Conservation (phyloP, 352 stramenopile genomes). For the Phytopythium aichiense region DNA sequence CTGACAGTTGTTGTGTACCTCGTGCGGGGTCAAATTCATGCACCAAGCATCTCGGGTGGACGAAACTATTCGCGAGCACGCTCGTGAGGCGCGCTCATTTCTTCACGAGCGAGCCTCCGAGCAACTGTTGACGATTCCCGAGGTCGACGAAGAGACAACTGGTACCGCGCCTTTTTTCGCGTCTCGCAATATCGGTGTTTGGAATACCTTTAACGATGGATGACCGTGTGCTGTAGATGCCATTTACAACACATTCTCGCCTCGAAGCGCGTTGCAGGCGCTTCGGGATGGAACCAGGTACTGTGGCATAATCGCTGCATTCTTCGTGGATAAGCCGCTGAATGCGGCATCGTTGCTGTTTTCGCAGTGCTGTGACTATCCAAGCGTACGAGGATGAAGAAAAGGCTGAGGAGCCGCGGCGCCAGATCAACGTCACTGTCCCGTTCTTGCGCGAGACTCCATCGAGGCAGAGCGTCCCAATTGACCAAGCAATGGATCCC, state of each 20-base stretch:
- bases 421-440: not conserved
- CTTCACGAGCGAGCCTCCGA: conserved; percentile 46
- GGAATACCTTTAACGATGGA: not conserved
- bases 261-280: conserved; percentile 30
- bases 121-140: conserved; percentile 26
- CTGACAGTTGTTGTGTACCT: not conserved
- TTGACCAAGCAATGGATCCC: not conserved
- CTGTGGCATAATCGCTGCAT: not conserved
- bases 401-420: not conserved
- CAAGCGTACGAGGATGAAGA: not conserved
- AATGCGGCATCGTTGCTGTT: not conserved
- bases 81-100: conserved; percentile 43
- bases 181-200: not conserved
- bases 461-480: not conserved
- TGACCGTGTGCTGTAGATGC: conserved; percentile 22
- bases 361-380: not conserved
- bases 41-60: conserved; percentile 43
- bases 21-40: conserved; percentile 1
- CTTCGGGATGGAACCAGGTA: conserved; percentile 47
- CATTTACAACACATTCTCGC: conserved; percentile 65
- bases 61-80: conserved; percentile 63
- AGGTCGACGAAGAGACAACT: conserved; percentile 34
- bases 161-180: conserved; percentile 13
- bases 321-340: not conserved
- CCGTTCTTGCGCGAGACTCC: not conserved